Percentiles rank a stretch among this genome's conserved stretches.
Conservation (phyloP, 1,139 yeast species). For the Pichia norvegensis region DNA sequence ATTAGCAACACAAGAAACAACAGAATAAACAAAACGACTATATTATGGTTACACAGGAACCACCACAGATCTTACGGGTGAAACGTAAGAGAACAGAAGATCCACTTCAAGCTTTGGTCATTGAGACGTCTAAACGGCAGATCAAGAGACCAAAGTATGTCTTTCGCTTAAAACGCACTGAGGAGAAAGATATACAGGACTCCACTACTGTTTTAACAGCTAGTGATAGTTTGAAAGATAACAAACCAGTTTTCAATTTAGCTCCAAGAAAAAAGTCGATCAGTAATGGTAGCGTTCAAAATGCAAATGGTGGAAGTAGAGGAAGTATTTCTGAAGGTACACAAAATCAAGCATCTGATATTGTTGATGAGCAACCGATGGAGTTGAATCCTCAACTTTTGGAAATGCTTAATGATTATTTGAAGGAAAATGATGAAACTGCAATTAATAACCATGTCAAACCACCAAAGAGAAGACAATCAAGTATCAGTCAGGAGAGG, state of each 20-base stretch:
- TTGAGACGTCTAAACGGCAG: constrained; percentile 19
- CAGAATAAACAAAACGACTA: not conserved
- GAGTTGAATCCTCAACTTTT: constrained; percentile 43
- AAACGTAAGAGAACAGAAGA: constrained; percentile 82
- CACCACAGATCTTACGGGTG: constrained; percentile 63
- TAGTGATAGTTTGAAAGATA: constrained; percentile 1
- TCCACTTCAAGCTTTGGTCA: constrained; percentile 66
- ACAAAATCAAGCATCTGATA: not conserved
- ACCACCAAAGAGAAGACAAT: constrained; percentile 22
- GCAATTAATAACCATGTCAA: constrained; percentile 15
- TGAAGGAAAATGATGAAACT: constrained; percentile 30
- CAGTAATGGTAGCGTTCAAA: not conserved
- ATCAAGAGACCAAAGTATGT: constrained; percentile 33
- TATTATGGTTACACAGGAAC: constrained; percentile 10
- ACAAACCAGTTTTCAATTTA: constrained; percentile 14
- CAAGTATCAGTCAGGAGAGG: constrained; percentile 14
- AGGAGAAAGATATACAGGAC: constrained; percentile 30
- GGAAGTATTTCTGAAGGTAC: not conserved
- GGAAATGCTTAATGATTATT: constrained; percentile 58
- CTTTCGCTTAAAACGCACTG: constrained; percentile 61
- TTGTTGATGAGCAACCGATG: constrained; percentile 7
- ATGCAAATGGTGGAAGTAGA: not conserved
- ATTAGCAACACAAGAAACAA: too few relatives aligned
- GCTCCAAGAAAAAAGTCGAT: constrained; percentile 1
- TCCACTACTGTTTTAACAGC: constrained; percentile 18